Evolutionary conservation across 306 rosid species (phyloP), one percentile per base, ranked within the genome.

Genomic region (Pachyrhizus erosus): DNA sequence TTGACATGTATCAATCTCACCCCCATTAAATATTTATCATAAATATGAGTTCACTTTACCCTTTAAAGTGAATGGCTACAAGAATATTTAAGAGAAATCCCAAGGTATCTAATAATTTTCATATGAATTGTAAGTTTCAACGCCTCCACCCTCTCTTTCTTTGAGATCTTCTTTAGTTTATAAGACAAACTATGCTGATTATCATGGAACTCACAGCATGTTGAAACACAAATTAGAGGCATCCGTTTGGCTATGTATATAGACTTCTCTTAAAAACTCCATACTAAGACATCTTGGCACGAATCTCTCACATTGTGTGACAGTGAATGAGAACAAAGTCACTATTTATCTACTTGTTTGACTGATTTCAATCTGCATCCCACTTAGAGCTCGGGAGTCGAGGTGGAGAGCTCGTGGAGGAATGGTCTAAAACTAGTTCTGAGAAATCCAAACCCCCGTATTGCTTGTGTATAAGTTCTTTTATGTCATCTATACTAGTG

Each of bases 381-480:
- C 51, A 18, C 75, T 42, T 52, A n/a, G 86, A 58, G 67, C 49
- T 11, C 1, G 11, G 29, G 66, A 24, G n/a, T 58, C 24, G 34
- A 23, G 66, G 66, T 58, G 15, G 34, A 23, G 78, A 42, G 54
- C 34, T 7, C 3, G 7, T 33, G 26, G 65, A 70, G n/a, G 67
- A 54, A 81, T 64, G 67, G 61, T 61, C 81, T 18, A 48, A n/a
- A 73, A 37, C 82, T 17, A 61, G 61, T 66, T 79, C 70, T 65
- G 45, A 82, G 66, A 49, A 34, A 62, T 34, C 46, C 55, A 70
- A 31, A 57, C 39, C 73, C 58, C 20, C 27, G 23, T 24, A 77
- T 72, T 37, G 75, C 58, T 70, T 58, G 9, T 58, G 67, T 65
- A 84, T 39, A 49, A 84, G 72, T 74, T 82, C 20, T 57, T 75